A percentile compares a stretch with the other conserved stretches of the same genome.
Evolutionary conservation across 345 rosid species (phyloP).

Genomic region (Gossypium arboreum): DNA sequence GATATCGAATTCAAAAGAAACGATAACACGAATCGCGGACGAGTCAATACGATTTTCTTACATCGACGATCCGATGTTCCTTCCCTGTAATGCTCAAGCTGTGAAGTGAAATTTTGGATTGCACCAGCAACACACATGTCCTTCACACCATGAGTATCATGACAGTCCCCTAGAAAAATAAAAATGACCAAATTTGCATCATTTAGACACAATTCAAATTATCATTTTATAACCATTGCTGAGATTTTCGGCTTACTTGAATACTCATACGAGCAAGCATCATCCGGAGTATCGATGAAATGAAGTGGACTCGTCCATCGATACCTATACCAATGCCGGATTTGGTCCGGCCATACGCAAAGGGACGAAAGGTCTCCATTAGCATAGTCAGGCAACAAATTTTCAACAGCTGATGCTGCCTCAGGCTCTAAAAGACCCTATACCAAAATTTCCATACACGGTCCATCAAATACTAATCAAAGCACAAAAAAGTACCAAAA

Average conservation of each 20-base stretch:
- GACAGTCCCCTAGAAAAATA: conserved; percentile 70
- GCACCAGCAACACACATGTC: conserved; percentile 88
- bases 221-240: too few species aligned
- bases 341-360: conserved; percentile 73
- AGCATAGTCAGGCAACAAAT: conserved; percentile 47
- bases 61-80: conserved; percentile 85
- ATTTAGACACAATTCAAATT: background rate
- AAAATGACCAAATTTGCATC: background rate
- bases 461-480: background rate
- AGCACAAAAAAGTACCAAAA: background rate
- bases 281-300: conserved; percentile 72
- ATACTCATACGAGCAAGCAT: conserved; percentile 48
- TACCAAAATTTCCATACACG: background rate
- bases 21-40: background rate
- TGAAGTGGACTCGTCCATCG: conserved; percentile 77
- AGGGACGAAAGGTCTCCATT: conserved; percentile 59
- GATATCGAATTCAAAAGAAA: background rate
- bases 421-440: conserved; percentile 69
- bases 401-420: conserved; percentile 57
- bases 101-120: conserved; percentile 80
- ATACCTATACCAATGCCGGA: conserved; percentile 68
- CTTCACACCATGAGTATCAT: conserved; percentile 48
- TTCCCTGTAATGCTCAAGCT: conserved; percentile 75
- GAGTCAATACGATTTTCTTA: conserved; percentile 23
- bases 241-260: conserved; percentile 35